Base-by-base conservation (phyloP, 139 green algal genomes). In the Limnomonas spitsbergensis region DNA sequence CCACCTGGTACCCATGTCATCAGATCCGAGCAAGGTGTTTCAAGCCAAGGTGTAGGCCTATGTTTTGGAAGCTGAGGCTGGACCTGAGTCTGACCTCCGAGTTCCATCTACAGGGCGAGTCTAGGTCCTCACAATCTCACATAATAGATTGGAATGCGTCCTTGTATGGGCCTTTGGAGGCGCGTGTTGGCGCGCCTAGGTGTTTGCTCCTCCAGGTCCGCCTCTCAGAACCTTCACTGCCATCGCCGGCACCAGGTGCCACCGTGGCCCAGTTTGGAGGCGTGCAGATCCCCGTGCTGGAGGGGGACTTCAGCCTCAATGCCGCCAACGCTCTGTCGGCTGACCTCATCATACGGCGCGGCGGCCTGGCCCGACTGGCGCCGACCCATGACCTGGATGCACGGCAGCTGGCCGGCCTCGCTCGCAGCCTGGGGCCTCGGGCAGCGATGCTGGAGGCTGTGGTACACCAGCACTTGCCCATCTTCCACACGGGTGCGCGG, bases 251-350 rank as follows among this genome's bases (percentile, higher is more conserved):
- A 29, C 14, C 20, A 61, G 47, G 27, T 36, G 61, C 61, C 29
- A 36, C 7, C 61, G 24, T 72, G 61, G 6, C 61, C 61, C 61
- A 72, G 61, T 37, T 72, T 34, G 26, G 29, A 7, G 69, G 69
- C 69, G 7, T 76, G 7, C 4, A 7, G 4, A 78, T 78, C 40
- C 71, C 71, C 36, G 39, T 27, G 1, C 80, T 95, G 69, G 84
- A 93, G 68, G 93, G 93, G 1, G 93, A 97, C 78, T 97, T 96
- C 73, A 89, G 78, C 0, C 83, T 97, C 27, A 97, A 97, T 77
- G 91, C 90, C 20, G 87, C 92, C 35, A 97, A 96, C 85, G 80
- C 72, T 6, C 71, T 96, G 3, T 69, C 82, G 1, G 89, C 91
- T 3, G 78, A 83, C 40, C 38, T 90, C 32, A 84, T 97, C 53